These are phyloP conservation scores for Gleditsia sinensis DNA, from an alignment of 306 rosid species.

Conservation along the genomic window DNA sequence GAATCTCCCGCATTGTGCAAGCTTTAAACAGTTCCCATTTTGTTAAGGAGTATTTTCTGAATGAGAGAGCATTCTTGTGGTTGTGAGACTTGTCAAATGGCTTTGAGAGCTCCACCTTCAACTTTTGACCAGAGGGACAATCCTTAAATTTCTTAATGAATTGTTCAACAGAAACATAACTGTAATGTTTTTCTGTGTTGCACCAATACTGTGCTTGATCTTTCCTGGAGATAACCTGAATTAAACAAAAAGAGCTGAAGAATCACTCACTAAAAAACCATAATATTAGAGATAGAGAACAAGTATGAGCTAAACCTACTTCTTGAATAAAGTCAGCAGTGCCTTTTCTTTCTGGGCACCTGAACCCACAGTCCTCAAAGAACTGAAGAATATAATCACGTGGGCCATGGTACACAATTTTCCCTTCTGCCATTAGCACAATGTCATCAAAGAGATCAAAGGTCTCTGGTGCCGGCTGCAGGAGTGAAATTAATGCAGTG, in stretches of 20 bases:
- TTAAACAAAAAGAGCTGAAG: constrained; percentile 1
- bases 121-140: constrained; percentile 42
- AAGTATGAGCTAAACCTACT: constrained; percentile 35
- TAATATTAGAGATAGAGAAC: constrained; percentile 15
- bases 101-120: constrained; percentile 41
- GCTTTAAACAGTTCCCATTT: constrained; percentile 57
- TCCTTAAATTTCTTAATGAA: constrained; percentile 46
- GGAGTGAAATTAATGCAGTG: constrained; percentile 64
- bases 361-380: constrained; percentile 55
- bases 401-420: constrained; percentile 67
- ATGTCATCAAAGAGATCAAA: constrained; percentile 70
- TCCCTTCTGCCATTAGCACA: constrained; percentile 64
- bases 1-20: constrained; percentile 51
- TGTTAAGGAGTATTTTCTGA: constrained; percentile 44
- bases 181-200: constrained; percentile 39
- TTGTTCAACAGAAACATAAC: constrained; percentile 44
- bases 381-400: constrained; percentile 41
- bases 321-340: constrained; percentile 68
- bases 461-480: constrained; percentile 74
- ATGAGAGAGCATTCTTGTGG: constrained; percentile 46
- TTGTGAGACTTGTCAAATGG: constrained; percentile 45
- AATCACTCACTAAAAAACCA: background rate
- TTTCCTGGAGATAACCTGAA: constrained; percentile 57
- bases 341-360: constrained; percentile 57
- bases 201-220: constrained; percentile 65